Percentiles rank a stretch among this genome's conserved stretches.
Evolutionary conservation across 768 basidiomycete genomes (phyloP).

Genomic region (Collybia sordida): DNA sequence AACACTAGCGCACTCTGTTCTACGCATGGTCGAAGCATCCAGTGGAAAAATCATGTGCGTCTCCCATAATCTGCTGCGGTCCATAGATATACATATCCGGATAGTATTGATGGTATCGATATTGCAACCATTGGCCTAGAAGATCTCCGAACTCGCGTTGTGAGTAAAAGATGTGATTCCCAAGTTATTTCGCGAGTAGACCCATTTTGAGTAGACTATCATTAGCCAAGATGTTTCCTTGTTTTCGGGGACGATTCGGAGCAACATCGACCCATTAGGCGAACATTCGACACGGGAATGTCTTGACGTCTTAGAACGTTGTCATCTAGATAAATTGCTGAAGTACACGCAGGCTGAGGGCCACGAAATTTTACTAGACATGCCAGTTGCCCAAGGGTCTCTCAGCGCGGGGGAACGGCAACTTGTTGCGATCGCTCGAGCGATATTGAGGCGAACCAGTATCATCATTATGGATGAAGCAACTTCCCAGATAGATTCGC

Average conservation of each 20-base stretch:
- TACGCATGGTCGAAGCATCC: slow-evolving; percentile 62
- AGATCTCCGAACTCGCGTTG: slow-evolving; percentile 63
- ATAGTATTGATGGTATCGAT: slow-evolving; percentile 69
- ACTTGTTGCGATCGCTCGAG: slow-evolving; percentile 67
- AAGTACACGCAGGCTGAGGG: slow-evolving; percentile 29
- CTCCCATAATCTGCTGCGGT: not conserved
- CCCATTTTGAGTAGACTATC: slow-evolving; percentile 48
- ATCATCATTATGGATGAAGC: slow-evolving; percentile 78
- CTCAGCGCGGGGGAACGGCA: slow-evolving; percentile 81
- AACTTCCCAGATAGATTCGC: slow-evolving; percentile 73
- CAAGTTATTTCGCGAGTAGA: not conserved
- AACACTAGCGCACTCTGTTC: slow-evolving; percentile 53
- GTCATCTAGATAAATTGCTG: slow-evolving; percentile 54
- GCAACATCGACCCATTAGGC: slow-evolving; percentile 70
- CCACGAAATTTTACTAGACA: slow-evolving; percentile 47
- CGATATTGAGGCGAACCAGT: slow-evolving; percentile 60
- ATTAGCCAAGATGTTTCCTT: slow-evolving; percentile 75
- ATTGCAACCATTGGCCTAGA: slow-evolving; percentile 66
- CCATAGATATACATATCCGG: not conserved
- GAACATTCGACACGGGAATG: slow-evolving; percentile 61
- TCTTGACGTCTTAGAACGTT: slow-evolving; percentile 61
- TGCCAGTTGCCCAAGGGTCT: slow-evolving; percentile 64
- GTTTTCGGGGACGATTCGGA: slow-evolving; percentile 70
- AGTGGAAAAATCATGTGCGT: slow-evolving; percentile 59
- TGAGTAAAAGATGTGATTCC: slow-evolving; percentile 23